A percentile compares a stretch with the other conserved stretches of the same genome.
Evolutionary conservation across 768 basidiomycete species (phyloP).

Genomic region (Lactifluus rugatus): DNA sequence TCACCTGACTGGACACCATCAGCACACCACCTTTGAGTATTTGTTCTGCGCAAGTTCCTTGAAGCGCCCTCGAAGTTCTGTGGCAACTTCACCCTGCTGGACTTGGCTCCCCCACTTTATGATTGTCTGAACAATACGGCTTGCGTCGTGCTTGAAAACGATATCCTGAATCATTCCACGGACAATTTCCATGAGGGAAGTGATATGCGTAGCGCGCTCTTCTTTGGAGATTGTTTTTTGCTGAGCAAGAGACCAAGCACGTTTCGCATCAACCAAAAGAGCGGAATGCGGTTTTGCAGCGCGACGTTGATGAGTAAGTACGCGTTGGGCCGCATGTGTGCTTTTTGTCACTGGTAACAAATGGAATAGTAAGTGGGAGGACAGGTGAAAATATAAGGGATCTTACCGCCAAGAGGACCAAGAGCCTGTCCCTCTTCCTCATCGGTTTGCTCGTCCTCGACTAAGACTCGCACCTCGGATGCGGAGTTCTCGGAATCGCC

Average conservation of each 20-base stretch:
- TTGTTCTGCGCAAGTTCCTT: slow-evolving; percentile 72
- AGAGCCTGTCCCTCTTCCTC: background rate
- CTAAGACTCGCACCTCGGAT: background rate
- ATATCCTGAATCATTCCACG: slow-evolving; percentile 79
- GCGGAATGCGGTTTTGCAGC: slow-evolving; percentile 71
- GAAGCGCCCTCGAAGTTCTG: slow-evolving; percentile 74
- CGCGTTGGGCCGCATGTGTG: slow-evolving; percentile 63
- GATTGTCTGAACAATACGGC: slow-evolving; percentile 70
- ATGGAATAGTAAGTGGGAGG: background rate
- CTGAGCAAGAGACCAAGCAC: slow-evolving; percentile 65
- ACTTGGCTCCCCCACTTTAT: slow-evolving; percentile 70
- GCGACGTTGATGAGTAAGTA: slow-evolving; percentile 54
- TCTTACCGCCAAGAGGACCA: background rate
- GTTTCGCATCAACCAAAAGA: slow-evolving; percentile 62
- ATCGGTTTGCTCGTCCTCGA: slow-evolving; percentile 21
- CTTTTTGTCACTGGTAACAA: slow-evolving; percentile 44
- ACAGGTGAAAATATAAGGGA: too few relatives aligned
- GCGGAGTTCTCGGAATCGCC: background rate
- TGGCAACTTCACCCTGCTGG: slow-evolving; percentile 72
- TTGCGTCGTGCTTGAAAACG: slow-evolving; percentile 86
- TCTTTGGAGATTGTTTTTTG: slow-evolving; percentile 58
- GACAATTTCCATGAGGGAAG: slow-evolving; percentile 63
- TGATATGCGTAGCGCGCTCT: slow-evolving; percentile 67
- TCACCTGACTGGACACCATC: background rate
- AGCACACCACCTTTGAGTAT: slow-evolving; percentile 68